These are phyloP conservation scores for Bipolaris zeicola DNA, from an alignment of 2,329 filamentous ascomycete species.

Conservation along the genomic window DNA sequence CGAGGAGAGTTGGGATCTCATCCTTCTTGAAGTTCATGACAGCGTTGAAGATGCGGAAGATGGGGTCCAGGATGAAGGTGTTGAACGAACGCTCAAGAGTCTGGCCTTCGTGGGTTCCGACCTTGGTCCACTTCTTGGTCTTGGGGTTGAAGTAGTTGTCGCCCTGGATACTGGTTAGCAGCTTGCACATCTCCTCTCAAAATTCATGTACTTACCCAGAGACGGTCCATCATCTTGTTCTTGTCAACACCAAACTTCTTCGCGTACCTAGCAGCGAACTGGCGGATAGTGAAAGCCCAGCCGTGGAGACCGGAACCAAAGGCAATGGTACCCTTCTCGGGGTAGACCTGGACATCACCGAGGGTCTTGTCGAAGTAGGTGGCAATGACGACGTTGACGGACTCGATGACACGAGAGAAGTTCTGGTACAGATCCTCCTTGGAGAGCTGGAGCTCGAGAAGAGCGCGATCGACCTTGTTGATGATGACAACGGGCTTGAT, in stretches of 20 bases:
- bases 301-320: constrained; percentile 99
- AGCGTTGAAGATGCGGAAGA: constrained; percentile 97
- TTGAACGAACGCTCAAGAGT: constrained; percentile 97
- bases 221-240: constrained; percentile 99
- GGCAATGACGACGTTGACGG: constrained; percentile 99
- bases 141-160: constrained; percentile 99
- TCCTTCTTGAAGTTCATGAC: constrained; percentile 99
- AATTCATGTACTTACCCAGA: constrained; percentile 71
- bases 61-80: constrained; percentile 99
- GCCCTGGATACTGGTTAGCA: constrained; percentile 57
- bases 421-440: constrained; percentile 99
- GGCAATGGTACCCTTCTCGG: constrained; percentile 94
- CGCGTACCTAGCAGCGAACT: constrained; percentile 94
- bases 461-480: constrained; percentile 99
- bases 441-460: constrained; percentile 96
- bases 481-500: constrained; percentile 99
- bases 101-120: constrained; percentile 81
- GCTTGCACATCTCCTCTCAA: background rate
- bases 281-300: constrained; percentile 99
- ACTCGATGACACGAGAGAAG: constrained; percentile 99
- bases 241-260: constrained; percentile 99
- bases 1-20: constrained; percentile 78
- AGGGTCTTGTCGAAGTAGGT: constrained; percentile 97
- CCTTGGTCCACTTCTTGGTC: constrained; percentile 99
- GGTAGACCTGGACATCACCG: constrained; percentile 98